Percentiles rank a stretch among this genome's conserved stretches.
Conservation (phyloP, 2,329 filamentous ascomycete genomes). For the Alternaria incomplexa region DNA sequence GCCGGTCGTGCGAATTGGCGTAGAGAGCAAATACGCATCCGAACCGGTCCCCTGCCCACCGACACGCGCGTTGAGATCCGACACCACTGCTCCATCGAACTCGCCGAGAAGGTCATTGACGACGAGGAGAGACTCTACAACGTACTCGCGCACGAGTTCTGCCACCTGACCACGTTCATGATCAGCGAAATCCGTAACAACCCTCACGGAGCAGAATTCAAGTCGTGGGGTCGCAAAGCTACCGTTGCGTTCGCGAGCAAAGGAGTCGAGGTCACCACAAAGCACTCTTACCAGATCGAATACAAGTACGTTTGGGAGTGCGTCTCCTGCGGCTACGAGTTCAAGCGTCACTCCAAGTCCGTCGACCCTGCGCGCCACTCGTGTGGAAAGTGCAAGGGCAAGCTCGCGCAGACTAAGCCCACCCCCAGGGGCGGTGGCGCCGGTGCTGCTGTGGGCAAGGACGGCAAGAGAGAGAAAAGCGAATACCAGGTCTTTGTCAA, state of each 20-base stretch:
- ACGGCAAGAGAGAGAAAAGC: slow-evolving; percentile 40
- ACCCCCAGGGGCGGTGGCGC: slow-evolving; percentile 61
- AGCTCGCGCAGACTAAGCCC: slow-evolving; percentile 79
- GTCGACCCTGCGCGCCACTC: slow-evolving; percentile 74
- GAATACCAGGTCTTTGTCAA: slow-evolving; percentile 69
- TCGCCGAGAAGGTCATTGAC: slow-evolving; percentile 87
- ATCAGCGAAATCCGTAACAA: slow-evolving; percentile 74
- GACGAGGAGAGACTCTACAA: slow-evolving; percentile 77
- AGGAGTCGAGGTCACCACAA: slow-evolving; percentile 82
- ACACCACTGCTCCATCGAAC: slow-evolving; percentile 80
- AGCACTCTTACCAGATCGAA: slow-evolving; percentile 86
- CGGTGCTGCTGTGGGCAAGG: slow-evolving; percentile 6
- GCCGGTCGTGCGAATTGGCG: slow-evolving; percentile 67
- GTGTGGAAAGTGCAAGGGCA: slow-evolving; percentile 76
- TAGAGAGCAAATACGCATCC: slow-evolving; percentile 50
- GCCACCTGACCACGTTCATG: slow-evolving; percentile 93
- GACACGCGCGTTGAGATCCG: slow-evolving; percentile 43
- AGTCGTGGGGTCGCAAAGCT: slow-evolving; percentile 66
- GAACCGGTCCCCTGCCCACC: slow-evolving; percentile 29
- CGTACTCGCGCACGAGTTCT: slow-evolving; percentile 95
- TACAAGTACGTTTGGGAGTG: slow-evolving; percentile 94
- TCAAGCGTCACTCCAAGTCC: slow-evolving; percentile 84
- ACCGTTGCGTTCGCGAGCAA: slow-evolving; percentile 64
- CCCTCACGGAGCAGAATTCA: slow-evolving; percentile 86
- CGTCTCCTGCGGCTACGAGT: slow-evolving; percentile 69